Conservation (phyloP, 352 stramenopile species). For the Globisporangium spiculum region DNA sequence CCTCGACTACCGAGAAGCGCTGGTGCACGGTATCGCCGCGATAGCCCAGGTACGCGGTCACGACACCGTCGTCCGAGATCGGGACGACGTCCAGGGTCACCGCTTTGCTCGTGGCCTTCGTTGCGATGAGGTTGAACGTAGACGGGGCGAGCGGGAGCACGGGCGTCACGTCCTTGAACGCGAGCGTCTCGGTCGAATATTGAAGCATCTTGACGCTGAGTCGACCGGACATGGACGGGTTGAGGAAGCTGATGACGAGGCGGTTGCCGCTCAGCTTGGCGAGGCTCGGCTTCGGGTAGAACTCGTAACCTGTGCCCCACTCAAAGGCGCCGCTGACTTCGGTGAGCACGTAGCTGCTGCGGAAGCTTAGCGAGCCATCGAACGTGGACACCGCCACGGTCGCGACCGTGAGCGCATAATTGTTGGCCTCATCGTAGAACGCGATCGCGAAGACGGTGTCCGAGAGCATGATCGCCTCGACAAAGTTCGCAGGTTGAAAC, state of each 20-base stretch:
- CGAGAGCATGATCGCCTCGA: slow-evolving; percentile 44
- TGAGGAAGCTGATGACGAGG: slow-evolving; percentile 63
- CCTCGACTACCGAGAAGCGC: slow-evolving; percentile 45
- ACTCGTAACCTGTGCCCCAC: slow-evolving; percentile 33
- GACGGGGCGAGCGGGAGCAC: slow-evolving; percentile 35
- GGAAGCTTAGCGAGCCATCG: slow-evolving; percentile 34
- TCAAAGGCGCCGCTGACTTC: slow-evolving; percentile 45
- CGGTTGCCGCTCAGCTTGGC: slow-evolving; percentile 44
- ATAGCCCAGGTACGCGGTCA: slow-evolving; percentile 42
- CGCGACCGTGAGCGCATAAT: slow-evolving; percentile 48
- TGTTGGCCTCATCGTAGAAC: slow-evolving; percentile 57
- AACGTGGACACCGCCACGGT: slow-evolving; percentile 30
- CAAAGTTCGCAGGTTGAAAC: slow-evolving; percentile 34
- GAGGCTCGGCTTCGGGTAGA: slow-evolving; percentile 37
- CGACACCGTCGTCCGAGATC: slow-evolving; percentile 40
- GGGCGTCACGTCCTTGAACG: slow-evolving; percentile 48
- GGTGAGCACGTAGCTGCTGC: slow-evolving; percentile 39
- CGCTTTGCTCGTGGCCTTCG: slow-evolving; percentile 7
- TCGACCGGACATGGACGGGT: slow-evolving; percentile 41
- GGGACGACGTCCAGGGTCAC: slow-evolving; percentile 48
- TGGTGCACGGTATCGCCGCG: slow-evolving; percentile 32
- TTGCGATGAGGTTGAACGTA: slow-evolving; percentile 31
- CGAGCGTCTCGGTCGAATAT: slow-evolving; percentile 38
- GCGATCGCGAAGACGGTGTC: slow-evolving; percentile 39
- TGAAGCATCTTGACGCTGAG: slow-evolving; percentile 46